These are phyloP conservation scores for Pseudogymnoascus sp. DNA, from an alignment of 2,329 filamentous ascomycete species.

Conservation along the genomic window DNA sequence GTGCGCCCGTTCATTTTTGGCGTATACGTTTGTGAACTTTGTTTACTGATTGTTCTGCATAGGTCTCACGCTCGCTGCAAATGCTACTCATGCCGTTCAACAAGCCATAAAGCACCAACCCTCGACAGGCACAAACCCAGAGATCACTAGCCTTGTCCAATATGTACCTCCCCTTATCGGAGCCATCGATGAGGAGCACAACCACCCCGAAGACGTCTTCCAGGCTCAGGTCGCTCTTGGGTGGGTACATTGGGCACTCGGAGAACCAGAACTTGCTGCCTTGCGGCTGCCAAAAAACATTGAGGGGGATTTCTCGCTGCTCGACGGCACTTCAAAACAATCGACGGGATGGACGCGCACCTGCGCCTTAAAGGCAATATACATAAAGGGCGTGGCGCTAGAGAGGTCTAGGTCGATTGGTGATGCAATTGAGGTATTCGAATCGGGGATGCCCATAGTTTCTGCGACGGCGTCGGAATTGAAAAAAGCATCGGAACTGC, in stretches of 20 bases:
- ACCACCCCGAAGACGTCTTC: constrained; percentile 50
- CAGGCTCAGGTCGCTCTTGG: constrained; percentile 77
- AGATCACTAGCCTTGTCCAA: constrained; percentile 20
- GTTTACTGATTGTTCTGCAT: constrained; percentile 15
- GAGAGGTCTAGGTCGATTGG: constrained; percentile 39
- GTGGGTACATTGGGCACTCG: constrained; percentile 74
- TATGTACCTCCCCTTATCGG: constrained; percentile 36
- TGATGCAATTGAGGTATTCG: constrained; percentile 59
- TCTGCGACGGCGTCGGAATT: constrained; percentile 42
- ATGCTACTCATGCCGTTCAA: constrained; percentile 58
- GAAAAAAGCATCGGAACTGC: constrained; percentile 53
- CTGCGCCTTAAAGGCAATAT: constrained; percentile 70
- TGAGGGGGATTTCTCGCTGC: constrained; percentile 42
- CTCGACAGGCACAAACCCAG: constrained; percentile 13
- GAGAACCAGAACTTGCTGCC: constrained; percentile 56
- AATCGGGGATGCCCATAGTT: constrained; percentile 56
- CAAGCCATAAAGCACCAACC: constrained; percentile 34
- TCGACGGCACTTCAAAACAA: constrained; percentile 42
- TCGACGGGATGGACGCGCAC: constrained; percentile 71
- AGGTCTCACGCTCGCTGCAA: constrained; percentile 64
- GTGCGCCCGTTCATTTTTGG: constrained; percentile 13
- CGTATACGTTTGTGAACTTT: constrained; percentile 10
- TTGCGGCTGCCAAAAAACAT: constrained; percentile 56
- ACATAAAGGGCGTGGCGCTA: constrained; percentile 62
- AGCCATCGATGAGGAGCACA: constrained; percentile 50